Conservation (phyloP, 2,329 filamentous ascomycete genomes). For the Aureobasidium vineae region DNA sequence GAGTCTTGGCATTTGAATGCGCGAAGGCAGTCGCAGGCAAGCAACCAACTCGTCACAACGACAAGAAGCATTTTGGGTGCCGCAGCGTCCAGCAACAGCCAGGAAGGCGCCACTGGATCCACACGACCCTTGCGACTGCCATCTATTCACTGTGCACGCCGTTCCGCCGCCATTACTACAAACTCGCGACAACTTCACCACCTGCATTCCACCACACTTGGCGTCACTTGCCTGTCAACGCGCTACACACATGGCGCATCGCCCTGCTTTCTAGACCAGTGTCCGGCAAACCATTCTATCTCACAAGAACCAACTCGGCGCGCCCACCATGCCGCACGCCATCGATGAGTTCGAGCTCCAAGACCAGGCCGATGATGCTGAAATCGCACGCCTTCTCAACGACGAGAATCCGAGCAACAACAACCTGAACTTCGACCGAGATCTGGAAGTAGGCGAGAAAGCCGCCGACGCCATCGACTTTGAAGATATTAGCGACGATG, state of each 20-base stretch:
- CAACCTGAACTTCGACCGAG: conserved; percentile 34
- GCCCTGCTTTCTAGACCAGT: background rate
- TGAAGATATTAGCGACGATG: conserved; percentile 88
- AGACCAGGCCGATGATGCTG: conserved; percentile 33
- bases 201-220: background rate
- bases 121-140: background rate
- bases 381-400: conserved; percentile 36
- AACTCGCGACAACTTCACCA: background rate
- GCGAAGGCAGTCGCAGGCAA: background rate
- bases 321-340: conserved; percentile 42
- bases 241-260: conserved; percentile 16
- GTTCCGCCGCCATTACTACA: background rate
- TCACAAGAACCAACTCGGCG: background rate
- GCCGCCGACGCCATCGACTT: conserved; percentile 90
- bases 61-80: background rate
- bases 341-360: conserved; percentile 33
- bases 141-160: background rate
- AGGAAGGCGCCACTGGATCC: background rate
- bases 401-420: conserved; percentile 32
- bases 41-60: background rate
- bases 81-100: background rate
- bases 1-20: background rate
- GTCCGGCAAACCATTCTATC: background rate
- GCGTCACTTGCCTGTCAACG: background rate
- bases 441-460: conserved; percentile 64